Base-by-base conservation (phyloP, 2,329 filamentous ascomycete genomes). In the Penicillium fuscoglaucum region DNA sequence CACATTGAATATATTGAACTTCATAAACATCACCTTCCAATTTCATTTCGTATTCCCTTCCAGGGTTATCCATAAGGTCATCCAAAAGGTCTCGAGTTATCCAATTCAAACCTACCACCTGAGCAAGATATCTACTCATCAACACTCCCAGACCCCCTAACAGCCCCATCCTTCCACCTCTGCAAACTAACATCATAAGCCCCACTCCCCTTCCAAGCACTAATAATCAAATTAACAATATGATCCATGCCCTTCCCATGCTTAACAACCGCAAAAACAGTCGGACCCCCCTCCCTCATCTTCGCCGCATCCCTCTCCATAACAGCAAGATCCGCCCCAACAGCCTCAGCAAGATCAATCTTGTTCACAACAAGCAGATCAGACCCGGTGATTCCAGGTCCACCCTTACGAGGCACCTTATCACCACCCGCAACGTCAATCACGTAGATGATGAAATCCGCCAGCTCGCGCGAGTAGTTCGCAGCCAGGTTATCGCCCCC, bases 401-500 rank as follows among this genome's bases (percentile, higher is more conserved):
- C 95, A 29, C 95, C 95, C 80, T 99, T 99, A 29, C 95, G 80
- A 0, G 95, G 95, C 51, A 99, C 89, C 84, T 99, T 99, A 77
- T 99, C 95, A 13, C 95, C 95, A 24, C 95, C 95, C 56, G 88
- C 90, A 19, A 99, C 95, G 76, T 99, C 95, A 68, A 99, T 98
- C 31, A 99, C 95, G 75, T 99, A 99, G 78, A 99, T 89, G 77
- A 99, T 99, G 75, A 90, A 99, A 76, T 99, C 95, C 1, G 95
- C 95, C 65, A 99, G 82, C 78, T 99, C 95, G 58, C 95, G 84
- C 55, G 86, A 90, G 83, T 99, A 99, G 81, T 99, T 99, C 4
- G 95, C 95, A 0, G 95, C 95, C 1, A 99, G 84, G 75, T 99
- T 99, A 75, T 99, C 95, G 58, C 95, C 95, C 45, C 95, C 95